Evolutionary conservation across 352 stramenopile species (phyloP).

Genomic region (Bremia lactucae): DNA sequence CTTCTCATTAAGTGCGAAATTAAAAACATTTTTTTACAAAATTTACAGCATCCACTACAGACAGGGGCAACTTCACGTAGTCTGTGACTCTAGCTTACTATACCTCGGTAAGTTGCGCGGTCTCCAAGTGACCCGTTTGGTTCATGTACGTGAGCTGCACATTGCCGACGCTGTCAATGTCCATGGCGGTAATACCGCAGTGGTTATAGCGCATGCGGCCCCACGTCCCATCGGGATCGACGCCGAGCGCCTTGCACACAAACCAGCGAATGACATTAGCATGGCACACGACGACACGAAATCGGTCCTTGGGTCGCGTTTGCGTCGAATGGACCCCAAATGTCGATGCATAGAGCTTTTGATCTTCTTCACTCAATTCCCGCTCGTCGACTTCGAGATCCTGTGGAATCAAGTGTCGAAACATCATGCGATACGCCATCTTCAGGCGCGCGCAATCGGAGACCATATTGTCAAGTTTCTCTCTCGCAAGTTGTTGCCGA

Average conservation of each 20-base stretch:
- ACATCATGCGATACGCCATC: constrained; percentile 51
- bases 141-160: constrained; percentile 59
- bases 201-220: constrained; percentile 66
- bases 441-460: constrained; percentile 54
- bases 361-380: constrained; percentile 35
- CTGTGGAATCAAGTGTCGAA: constrained; percentile 53
- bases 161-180: constrained; percentile 61
- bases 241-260: constrained; percentile 49
- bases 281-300: constrained; percentile 53
- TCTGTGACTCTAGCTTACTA: too few relatives aligned
- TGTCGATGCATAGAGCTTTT: constrained; percentile 37
- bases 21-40: too few relatives aligned
- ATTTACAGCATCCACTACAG: too few relatives aligned
- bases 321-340: constrained; percentile 29
- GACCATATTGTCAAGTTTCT: constrained; percentile 71
- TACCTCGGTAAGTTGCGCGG: constrained; percentile 45
- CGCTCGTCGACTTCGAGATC: constrained; percentile 42
- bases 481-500: constrained; percentile 45
- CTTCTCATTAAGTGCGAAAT: too few relatives aligned
- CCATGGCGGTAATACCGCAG: constrained; percentile 46
- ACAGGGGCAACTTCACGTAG: too few relatives aligned
- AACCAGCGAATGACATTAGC: constrained; percentile 72
- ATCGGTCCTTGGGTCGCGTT: constrained; percentile 33
- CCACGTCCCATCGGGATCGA: constrained; percentile 54
- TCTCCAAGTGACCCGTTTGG: constrained; percentile 47